phyloP scores from a whole-genome alignment of 371 early-diverging fungal genomes.

The Rhizomucor miehei region DNA sequence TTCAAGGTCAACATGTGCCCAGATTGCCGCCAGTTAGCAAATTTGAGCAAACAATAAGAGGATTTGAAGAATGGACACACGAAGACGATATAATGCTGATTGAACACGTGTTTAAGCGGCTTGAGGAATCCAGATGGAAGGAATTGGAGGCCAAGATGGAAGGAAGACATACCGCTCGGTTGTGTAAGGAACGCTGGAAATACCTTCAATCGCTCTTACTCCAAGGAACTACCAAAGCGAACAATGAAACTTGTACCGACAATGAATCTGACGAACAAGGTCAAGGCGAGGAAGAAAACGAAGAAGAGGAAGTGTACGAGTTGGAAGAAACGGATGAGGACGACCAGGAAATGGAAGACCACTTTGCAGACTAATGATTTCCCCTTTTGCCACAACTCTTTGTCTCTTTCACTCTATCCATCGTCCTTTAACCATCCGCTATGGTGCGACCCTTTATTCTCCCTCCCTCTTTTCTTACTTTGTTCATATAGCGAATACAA shows the following conservation, averaged over 20 bases:
- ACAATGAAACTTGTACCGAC: neutral
- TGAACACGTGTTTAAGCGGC: constrained; percentile 15
- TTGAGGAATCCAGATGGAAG: constrained; percentile 11
- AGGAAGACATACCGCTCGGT: constrained; percentile 16
- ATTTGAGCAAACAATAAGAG: constrained; percentile 37
- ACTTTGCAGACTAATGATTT: no score
- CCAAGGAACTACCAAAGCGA: constrained; percentile 1
- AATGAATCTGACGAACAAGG: no score
- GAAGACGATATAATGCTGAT: constrained; percentile 19
- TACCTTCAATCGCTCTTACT: constrained; percentile 14
- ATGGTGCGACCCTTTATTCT: neutral
- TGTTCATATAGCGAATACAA: neutral
- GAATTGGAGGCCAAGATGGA: constrained; percentile 18
- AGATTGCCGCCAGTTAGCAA: constrained; percentile 26
- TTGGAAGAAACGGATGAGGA: no score
- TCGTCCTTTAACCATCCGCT: no score
- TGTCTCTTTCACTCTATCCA: no score
- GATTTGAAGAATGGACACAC: constrained; percentile 30
- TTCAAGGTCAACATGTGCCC: constrained; percentile 5
- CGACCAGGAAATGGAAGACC: no score
- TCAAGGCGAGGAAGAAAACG: no score
- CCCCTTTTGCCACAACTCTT: no score
- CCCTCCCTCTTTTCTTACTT: neutral
- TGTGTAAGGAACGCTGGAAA: constrained; percentile 20
- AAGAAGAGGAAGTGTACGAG: no score